These are phyloP conservation scores for Xylaria sp. DNA, from an alignment of 2,329 filamentous ascomycete species.

Conservation along the genomic window DNA sequence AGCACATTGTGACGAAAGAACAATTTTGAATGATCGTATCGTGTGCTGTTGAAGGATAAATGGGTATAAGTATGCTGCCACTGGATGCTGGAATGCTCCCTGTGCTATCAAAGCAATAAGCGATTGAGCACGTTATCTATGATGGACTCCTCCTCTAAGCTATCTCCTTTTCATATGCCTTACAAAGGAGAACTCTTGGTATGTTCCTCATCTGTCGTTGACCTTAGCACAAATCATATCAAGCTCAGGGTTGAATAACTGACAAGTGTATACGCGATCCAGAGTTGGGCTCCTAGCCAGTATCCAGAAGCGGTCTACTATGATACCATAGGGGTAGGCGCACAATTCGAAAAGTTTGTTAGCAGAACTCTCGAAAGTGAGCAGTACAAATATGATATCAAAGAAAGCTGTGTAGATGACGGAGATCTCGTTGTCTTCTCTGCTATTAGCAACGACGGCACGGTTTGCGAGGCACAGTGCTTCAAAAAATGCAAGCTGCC, in stretches of 20 bases:
- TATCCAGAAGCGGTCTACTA: not conserved
- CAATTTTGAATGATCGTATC: not conserved
- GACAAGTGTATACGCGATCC: not conserved
- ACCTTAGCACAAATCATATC: not conserved
- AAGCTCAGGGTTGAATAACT: not conserved
- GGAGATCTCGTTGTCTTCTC: conserved; percentile 21
- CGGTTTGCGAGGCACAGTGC: conserved; percentile 22
- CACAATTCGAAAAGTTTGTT: not conserved
- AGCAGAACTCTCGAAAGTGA: not conserved
- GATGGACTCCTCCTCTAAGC: not conserved
- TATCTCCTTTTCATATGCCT: not conserved
- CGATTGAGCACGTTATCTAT: not conserved
- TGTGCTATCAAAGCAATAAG: not conserved
- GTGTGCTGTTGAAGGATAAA: not conserved
- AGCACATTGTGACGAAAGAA: too few species aligned
- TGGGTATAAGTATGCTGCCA: not conserved
- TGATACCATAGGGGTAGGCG: not conserved
- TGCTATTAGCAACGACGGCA: conserved; percentile 9
- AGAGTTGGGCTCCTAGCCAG: not conserved
- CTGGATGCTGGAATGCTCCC: not conserved
- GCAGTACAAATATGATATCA: not conserved
- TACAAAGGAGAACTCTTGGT: not conserved
- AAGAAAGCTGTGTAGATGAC: not conserved
- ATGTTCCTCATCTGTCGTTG: not conserved
- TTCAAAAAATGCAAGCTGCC: conserved; percentile 17